Percentiles rank a stretch among this genome's conserved stretches.
phyloP scores from a whole-genome alignment of 345 rosid genomes.

The Corymbia maculata region DNA sequence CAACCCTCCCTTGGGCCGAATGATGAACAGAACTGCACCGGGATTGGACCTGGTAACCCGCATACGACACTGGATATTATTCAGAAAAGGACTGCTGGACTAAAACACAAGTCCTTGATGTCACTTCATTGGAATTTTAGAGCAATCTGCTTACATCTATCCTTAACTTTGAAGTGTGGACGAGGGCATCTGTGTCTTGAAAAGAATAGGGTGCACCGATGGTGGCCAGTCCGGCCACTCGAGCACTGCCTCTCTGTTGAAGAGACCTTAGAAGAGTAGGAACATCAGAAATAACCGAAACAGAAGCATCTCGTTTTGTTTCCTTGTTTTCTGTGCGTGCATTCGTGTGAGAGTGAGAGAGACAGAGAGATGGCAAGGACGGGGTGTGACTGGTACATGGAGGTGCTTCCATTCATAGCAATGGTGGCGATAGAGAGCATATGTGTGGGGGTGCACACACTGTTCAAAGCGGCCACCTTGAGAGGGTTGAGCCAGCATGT shows the following conservation, averaged over 20 bases:
- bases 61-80: background rate
- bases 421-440: constrained; percentile 60
- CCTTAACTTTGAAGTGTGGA: background rate
- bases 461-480: constrained; percentile 75
- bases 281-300: background rate
- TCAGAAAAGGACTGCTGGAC: background rate
- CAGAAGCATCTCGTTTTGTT: background rate
- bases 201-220: background rate
- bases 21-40: background rate
- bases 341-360: background rate
- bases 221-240: background rate
- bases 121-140: background rate
- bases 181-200: background rate
- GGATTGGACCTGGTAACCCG: background rate
- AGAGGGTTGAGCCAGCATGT: constrained; percentile 70
- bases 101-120: background rate
- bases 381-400: constrained; percentile 26
- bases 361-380: background rate
- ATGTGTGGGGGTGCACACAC: constrained; percentile 63
- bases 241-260: background rate
- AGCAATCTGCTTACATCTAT: background rate
- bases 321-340: background rate
- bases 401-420: constrained; percentile 52
- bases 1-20: background rate
- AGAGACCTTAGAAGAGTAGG: background rate